Base-by-base conservation (phyloP, 2,329 filamentous ascomycete genomes). In the Chaetomiaceae sp. region DNA sequence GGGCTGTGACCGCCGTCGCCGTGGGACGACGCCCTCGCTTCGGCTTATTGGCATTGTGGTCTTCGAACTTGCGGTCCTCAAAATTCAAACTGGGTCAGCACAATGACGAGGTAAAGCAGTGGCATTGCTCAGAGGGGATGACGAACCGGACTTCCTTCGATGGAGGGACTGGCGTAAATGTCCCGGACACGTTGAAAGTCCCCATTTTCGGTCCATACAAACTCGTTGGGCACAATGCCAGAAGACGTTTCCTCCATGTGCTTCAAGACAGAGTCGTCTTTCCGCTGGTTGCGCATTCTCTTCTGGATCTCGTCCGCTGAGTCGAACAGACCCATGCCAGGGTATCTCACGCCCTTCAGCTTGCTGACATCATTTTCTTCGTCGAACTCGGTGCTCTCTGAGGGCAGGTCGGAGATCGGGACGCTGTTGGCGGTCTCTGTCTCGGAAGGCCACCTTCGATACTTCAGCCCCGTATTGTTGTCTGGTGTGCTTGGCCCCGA, bases 261-360 rank as follows among this genome's bases (percentile, higher is more conserved):
- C 49, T 79, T 73, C 19, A 89, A 70, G n/a, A 89, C 82, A 1
- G 81, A 83, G n/a, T 73, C 76, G 48, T 85, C 81, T 66, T 92
- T 92, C 60, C 85, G 82, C 67, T 92, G 87, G 63, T 91, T 91
- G 45, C 87, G 76, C 69, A 82, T 87, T 40, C 83, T 78, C 60
- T 82, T 85, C 75, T 87, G 85, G 54, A 85, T 80, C 14, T 82
- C 77, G 4, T 84, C 87, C 4, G 87, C 87, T 47, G 87, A 82
- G 66, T 92, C 87, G 63, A 91, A 90, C n/a, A 89, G 76, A 47
- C 81, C 79, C 87, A 91, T 91, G 16, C 87, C 87, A 3, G 85
- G 83, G 76, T 83, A 89, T 41, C 81, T 72, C n/a, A 84, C 72
- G 2, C 87, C 87, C 65, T 91, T 91, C 47, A 90, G 74, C 61